Evolutionary conservation across 495 filamentous ascomycete genomes (phyloP), one percentile per base, ranked within the genome.

Genomic region (Penicillium chermesinum): DNA sequence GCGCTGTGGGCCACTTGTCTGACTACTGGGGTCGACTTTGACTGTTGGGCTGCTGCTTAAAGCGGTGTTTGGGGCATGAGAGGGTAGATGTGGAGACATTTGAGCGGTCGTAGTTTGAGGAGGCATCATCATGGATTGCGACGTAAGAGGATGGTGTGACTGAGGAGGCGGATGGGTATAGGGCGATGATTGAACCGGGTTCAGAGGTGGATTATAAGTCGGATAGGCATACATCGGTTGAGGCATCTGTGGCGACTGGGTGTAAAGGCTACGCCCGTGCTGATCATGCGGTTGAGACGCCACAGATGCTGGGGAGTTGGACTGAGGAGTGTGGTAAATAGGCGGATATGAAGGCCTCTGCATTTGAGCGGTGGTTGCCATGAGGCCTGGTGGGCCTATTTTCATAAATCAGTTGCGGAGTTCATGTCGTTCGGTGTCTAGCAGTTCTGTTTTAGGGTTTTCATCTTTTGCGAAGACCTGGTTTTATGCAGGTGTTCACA

Each of bases 251-350:
- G 87, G 71, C 30, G 88, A 87, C 52, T 89, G 88, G 13, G 80
- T 83, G 65, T 95, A 97, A 52, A 96, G 75, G 52, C 77, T 81
- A 52, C 93, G 77, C 38, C 71, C 76, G 72, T 91, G 88, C 52
- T 89, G 91, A 54, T 98, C 93, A 58, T 95, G 89, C 17, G 79
- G 77, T 39, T 91, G 89, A 14, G 93, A 96, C 45, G 91, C 86
- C 50, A 96, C 90, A 47, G 93, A 96, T n/a, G 88, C 87, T 30
- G 93, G 93, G 17, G 93, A 96, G 66, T 89, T 94, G 19, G 90
- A 95, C 71, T 96, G 89, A 13, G 91, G 90, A 2, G 91, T 95
- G 61, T 96, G 89, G 60, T 98, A 96, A 51, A 96, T 96, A 20
- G 91, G 88, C 18, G 91, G 91, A 53, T 91, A 96, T 41, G 76